Percentiles rank a stretch among this genome's conserved stretches.
Conservation (phyloP, 1,284 basidiomycete genomes). For the Trametes polyzona region DNA sequence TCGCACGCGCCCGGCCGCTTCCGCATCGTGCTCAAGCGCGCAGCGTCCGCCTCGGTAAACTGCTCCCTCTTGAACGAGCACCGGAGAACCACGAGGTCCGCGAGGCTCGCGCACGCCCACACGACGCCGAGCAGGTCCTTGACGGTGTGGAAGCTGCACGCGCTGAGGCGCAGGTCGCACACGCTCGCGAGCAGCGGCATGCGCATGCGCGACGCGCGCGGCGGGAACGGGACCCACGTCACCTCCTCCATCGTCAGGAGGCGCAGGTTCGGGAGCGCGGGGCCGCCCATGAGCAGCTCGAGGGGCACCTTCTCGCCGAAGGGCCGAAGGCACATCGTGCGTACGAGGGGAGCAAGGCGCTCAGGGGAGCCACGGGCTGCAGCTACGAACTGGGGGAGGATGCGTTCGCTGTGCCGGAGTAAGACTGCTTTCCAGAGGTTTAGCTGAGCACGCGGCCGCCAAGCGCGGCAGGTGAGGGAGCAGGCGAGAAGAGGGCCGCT, state of each 20-base stretch:
- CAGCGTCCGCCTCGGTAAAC: not conserved
- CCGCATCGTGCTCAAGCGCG: not conserved
- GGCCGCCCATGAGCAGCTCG: not conserved
- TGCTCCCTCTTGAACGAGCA: not conserved
- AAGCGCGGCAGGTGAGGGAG: conserved; percentile 1
- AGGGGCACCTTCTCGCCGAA: not conserved
- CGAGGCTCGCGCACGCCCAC: not conserved
- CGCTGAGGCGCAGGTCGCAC: not conserved
- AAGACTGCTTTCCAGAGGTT: not conserved
- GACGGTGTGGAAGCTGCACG: not conserved
- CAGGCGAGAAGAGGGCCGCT: not conserved
- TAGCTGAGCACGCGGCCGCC: not conserved
- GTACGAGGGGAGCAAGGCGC: not conserved
- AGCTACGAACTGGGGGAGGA: not conserved
- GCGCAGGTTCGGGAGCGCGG: not conserved
- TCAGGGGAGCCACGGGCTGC: not conserved
- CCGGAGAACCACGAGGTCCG: not conserved
- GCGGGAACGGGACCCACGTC: not conserved
- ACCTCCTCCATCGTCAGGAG: not conserved
- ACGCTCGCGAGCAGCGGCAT: not conserved
- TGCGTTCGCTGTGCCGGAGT: not conserved
- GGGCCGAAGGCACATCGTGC: not conserved
- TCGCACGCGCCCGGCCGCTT: not conserved
- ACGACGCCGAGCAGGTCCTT: not conserved
- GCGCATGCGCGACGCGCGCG: not conserved